Conservation (phyloP, 1,284 basidiomycete genomes). For the Microbotryomycetes sp. region DNA sequence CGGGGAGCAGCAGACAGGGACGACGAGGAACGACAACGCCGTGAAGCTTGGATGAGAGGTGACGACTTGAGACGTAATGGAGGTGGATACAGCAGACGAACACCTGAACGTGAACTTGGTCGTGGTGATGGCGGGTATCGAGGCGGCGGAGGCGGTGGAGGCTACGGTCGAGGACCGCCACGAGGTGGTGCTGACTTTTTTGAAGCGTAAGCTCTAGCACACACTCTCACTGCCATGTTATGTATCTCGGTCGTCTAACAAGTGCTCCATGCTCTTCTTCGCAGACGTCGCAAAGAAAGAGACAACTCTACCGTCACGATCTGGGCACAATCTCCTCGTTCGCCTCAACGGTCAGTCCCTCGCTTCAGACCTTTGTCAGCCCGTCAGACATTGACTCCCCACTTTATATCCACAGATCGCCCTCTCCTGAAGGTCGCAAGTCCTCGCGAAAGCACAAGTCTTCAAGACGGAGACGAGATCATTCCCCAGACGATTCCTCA, state of each 20-base stretch:
- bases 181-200: constrained; percentile 31
- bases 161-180: neutral
- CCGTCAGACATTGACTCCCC: too few species aligned
- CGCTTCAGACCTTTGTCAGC: too few species aligned
- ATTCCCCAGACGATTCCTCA: neutral
- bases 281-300: constrained; percentile 67
- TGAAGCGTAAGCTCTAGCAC: constrained; percentile 29
- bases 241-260: too few species aligned
- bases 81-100: neutral
- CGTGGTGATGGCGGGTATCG: neutral
- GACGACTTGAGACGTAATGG: neutral
- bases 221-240: too few species aligned
- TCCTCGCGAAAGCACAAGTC: constrained; percentile 6
- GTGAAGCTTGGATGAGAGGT: neutral
- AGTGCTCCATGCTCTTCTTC: neutral
- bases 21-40: neutral
- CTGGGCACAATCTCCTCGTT: constrained; percentile 76
- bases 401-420: constrained; percentile 54
- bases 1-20: neutral
- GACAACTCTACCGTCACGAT: constrained; percentile 58
- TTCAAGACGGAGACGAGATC: constrained; percentile 23
- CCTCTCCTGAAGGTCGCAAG: constrained; percentile 22
- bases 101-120: neutral
- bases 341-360: constrained; percentile 49
- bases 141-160: neutral